Evolutionary conservation across 2,329 filamentous ascomycete species (phyloP).

Genomic region (Diaporthe helianthi): DNA sequence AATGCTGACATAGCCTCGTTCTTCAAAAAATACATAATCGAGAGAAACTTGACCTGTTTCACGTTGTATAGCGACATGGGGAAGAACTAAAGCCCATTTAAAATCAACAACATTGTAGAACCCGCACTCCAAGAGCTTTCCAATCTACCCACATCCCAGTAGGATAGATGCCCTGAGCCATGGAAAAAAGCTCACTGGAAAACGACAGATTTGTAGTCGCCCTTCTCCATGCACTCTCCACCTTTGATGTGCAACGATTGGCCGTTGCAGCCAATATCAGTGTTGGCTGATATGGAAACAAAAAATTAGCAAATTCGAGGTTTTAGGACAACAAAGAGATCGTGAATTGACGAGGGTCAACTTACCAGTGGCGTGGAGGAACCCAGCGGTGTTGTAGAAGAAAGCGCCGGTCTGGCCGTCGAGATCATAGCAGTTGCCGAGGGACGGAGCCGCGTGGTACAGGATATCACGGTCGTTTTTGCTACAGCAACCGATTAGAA

Average conservation of each 20-base stretch:
- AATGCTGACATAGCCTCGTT: too few species aligned
- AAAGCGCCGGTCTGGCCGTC: neutral
- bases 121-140: too few species aligned
- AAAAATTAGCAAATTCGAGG: too few species aligned
- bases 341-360: too few species aligned
- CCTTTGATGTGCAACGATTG: neutral
- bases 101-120: too few species aligned
- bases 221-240: neutral
- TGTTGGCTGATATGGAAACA: neutral
- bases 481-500: neutral
- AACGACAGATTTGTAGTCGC: neutral
- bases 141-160: neutral
- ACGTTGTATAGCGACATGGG: too few species aligned
- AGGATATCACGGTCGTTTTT: constrained; percentile 1
- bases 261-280: neutral
- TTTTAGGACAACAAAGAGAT: too few species aligned
- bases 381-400: neutral
- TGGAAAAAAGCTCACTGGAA: neutral
- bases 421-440: neutral
- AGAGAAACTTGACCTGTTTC: too few species aligned
- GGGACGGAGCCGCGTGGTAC: neutral
- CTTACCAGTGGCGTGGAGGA: neutral
- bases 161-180: neutral
- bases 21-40: too few species aligned
- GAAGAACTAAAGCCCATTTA: too few species aligned